Evolutionary conservation across 1,284 basidiomycete species (phyloP), one percentile per base, ranked within the genome.

Genomic region (Xanthoconium separans): DNA sequence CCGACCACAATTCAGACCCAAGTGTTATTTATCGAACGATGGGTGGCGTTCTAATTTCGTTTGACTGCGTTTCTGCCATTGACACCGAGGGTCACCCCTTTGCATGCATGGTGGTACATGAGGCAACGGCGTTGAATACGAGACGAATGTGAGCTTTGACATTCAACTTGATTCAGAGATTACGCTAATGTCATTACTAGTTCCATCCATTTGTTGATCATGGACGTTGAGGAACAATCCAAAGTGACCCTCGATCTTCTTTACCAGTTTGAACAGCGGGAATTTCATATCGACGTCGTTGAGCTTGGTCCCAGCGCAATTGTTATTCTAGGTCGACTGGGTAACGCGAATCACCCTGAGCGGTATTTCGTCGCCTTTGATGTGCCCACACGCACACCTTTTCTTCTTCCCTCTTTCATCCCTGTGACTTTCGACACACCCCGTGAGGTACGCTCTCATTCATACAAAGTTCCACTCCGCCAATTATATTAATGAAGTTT

Each of bases 281-380:
- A 27, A 6, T 27, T 16, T 16, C n/a, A 22, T 11, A 20, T 59
- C 36, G 18, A 27, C 3, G 7, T 5, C 18, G 50, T 64, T n/a
- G 24, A 50, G 20, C 49, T 62, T 43, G 61, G 62, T 44, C 58
- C 60, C 16, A 51, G 60, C 30, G 48, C 51, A 18, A 24, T 64
- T 31, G 29, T 50, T n/a, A 30, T 64, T 18, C 49, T 45, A 8
- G 44, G 54, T 20, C 3, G 13, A 6, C 4, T 12, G 4, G 42
- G 37, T 41, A 42, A 27, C 6, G 27, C 22, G 39, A 18, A 22
- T 11, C 15, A 37, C 15, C 15, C 6, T 18, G n/a, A 20, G 10
- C 20, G 39, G 39, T 33, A 10, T 45, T 27, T 60, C 12, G 13
- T 65, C 31, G 31, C 12, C 31, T 12, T 33, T 11, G 31, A 33